Base-by-base conservation (phyloP, 2,329 filamentous ascomycete genomes). In the Apiospora phragmitis region DNA sequence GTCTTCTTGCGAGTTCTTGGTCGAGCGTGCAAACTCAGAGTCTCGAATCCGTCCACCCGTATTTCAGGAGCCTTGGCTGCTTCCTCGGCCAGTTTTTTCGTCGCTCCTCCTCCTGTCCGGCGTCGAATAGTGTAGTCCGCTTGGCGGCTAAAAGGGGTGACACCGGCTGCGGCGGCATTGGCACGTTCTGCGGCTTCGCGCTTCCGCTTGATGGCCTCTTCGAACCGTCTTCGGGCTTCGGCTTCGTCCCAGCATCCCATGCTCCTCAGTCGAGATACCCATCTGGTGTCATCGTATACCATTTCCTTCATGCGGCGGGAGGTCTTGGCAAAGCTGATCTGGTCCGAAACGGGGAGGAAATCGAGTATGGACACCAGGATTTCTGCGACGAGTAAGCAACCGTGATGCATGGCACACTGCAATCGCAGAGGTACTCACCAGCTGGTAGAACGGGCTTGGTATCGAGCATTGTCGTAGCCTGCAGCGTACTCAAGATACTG, bases 211-310 rank as follows among this genome's bases (percentile, higher is more conserved):
- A 92, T 87, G 9, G 88, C 87, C 32, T 95, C 91, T 73, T 98
- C 95, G 68, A 94, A 93, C 69, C 93, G 85, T 75, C 89, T 90
- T 72, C 95, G 88, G 5, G 96, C 96, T 79, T 97, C 95, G 4
- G 85, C 81, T 79, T 99, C 96, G 78, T 97, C 92, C 96, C 96
- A 99, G 75, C 93, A 92, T 1, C 92, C 93, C 91, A 99, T 97
- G 71, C 88, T 91, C 79, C 93, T 93, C 69, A 99, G 83, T 73
- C 93, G 89, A 73, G 93, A 90, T 49, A 98, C 93, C 96, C 96
- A 99, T 84, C 95, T 89, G 67, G 94, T 94, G 81, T 99, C 96
- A 80, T 99, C 96, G 82, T 98, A 99, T 3, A 98, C 95, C 95
- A 99, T 99, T 83, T 99, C 96, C 79, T 93, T 92, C 87, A 98